Conservation (phyloP, 371 early-diverging fungal species). For the Dichotomocladium elegans region DNA sequence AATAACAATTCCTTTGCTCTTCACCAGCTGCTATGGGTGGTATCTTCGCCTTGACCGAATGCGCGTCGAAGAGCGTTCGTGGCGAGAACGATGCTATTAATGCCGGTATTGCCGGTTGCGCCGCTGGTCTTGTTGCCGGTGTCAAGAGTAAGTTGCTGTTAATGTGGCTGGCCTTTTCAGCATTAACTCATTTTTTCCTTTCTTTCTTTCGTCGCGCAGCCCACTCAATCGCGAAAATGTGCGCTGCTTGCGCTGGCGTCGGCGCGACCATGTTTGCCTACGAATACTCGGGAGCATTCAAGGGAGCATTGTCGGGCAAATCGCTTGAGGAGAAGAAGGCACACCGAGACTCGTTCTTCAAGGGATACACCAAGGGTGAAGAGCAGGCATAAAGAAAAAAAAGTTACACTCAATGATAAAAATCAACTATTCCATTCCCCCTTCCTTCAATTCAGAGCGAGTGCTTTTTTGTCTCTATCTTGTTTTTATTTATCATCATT, state of each 20-base stretch:
- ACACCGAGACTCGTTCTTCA: slow-evolving; percentile 49
- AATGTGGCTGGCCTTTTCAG: too few species aligned
- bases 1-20: too few species aligned
- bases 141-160: slow-evolving; percentile 41
- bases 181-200: neutral
- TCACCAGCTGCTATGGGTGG: slow-evolving; percentile 75
- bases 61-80: slow-evolving; percentile 55
- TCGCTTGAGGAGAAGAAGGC: slow-evolving; percentile 48
- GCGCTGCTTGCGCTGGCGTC: slow-evolving; percentile 61
- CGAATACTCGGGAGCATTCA: slow-evolving; percentile 64
- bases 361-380: slow-evolving; percentile 25
- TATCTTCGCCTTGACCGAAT: slow-evolving; percentile 68
- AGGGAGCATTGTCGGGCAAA: slow-evolving; percentile 49
- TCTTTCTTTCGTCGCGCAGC: slow-evolving; percentile 22
- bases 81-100: slow-evolving; percentile 68
- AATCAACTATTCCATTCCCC: too few species aligned
- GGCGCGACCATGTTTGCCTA: slow-evolving; percentile 70
- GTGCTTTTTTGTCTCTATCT: neutral
- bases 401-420: too few species aligned
- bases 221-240: slow-evolving; percentile 57
- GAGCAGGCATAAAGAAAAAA: slow-evolving; percentile 14
- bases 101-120: slow-evolving; percentile 72
- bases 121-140: slow-evolving; percentile 72
- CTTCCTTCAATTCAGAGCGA: too few species aligned
- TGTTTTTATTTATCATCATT: neutral